Evolutionary conservation across 1,139 yeast genomes (phyloP), one percentile per base, ranked within the genome.

Genomic region (Saccharomyces pastorianus): DNA sequence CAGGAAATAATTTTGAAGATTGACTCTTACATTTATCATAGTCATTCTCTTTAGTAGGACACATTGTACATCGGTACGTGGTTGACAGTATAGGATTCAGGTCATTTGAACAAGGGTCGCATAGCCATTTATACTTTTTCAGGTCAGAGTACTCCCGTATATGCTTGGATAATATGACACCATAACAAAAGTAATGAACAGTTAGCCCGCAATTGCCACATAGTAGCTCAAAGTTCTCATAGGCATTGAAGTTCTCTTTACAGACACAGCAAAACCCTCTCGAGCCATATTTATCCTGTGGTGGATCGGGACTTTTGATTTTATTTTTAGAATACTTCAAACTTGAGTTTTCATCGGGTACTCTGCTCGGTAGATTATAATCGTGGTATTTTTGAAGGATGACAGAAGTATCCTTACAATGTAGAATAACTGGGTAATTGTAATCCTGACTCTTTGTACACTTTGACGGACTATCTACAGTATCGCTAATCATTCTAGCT

Each of bases 51-150:
- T 78, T 72, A 0, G 81, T 77, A 44, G 81, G 77, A 67, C 97
- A 91, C 31, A 90, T 65, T 11, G 76, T 72, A 66, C 98, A 91
- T 1, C 78, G 69, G 64, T 88, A 86, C 17, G 76, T 73, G 0
- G 85, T 78, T 13, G 84, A 78, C 34, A 77, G 74, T 6, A 76
- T 63, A 0, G 95, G 93, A 56, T 80, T 78, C 52, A 82, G 67
- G 53, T 84, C 85, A 64, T 90, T 90, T 3, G 82, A 73, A 65
- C 98, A 91, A 2, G 84, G 77, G 63, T 89, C 96, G 71, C 98
- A 91, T 34, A 78, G 70, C 98, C 98, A 91, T 51, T 75, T 78
- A 48, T 69, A 56, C 23, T 48, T 42, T 42, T 49, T 51, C 1
- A 47, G 31, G n/a, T 27, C 23, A 4, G n/a, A 6, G 8, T 28